Evolutionary conservation across 2,329 filamentous ascomycete genomes (phyloP).

Genomic region (Keithomyces neogunnii): DNA sequence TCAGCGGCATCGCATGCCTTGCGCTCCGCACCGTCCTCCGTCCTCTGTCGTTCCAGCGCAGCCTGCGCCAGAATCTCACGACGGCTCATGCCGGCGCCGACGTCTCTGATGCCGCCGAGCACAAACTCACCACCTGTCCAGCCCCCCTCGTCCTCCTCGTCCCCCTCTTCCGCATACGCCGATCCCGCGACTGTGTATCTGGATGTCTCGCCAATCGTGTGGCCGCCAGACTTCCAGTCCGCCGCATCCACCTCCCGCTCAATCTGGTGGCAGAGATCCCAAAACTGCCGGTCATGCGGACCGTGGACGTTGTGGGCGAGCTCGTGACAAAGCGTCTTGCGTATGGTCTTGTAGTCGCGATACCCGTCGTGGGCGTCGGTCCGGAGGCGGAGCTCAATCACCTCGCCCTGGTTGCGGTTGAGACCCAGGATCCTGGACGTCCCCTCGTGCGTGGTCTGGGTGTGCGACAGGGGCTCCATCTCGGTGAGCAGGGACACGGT

Average conservation of each 20-base stretch:
- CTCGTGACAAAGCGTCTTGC: conserved; percentile 91
- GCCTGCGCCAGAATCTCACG: conserved; percentile 63
- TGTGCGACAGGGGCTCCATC: conserved; percentile 86
- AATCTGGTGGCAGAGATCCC: conserved; percentile 79
- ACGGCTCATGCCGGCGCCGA: conserved; percentile 46
- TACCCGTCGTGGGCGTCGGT: conserved; percentile 94
- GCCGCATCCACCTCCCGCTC: conserved; percentile 75
- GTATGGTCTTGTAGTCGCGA: conserved; percentile 82
- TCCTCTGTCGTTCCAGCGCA: conserved; percentile 26
- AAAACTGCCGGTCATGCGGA: conserved; percentile 79
- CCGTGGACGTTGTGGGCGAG: conserved; percentile 85
- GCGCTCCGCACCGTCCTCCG: conserved; percentile 22
- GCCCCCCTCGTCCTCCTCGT: conserved; percentile 59
- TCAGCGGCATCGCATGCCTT: conserved; percentile 22
- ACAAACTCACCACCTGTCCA: conserved; percentile 77
- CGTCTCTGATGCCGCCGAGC: conserved; percentile 46
- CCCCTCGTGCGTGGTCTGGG: conserved; percentile 59
- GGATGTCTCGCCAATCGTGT: conserved; percentile 56
- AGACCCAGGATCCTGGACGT: conserved; percentile 72
- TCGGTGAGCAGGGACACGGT: conserved; percentile 81
- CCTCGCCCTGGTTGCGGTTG: conserved; percentile 80
- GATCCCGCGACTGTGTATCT: conserved; percentile 44
- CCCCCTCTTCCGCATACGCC: conserved; percentile 40
- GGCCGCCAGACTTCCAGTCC: conserved; percentile 69
- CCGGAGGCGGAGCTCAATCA: conserved; percentile 82